Conservation (phyloP, 768 basidiomycete genomes). For the Naganishia onofrii region DNA sequence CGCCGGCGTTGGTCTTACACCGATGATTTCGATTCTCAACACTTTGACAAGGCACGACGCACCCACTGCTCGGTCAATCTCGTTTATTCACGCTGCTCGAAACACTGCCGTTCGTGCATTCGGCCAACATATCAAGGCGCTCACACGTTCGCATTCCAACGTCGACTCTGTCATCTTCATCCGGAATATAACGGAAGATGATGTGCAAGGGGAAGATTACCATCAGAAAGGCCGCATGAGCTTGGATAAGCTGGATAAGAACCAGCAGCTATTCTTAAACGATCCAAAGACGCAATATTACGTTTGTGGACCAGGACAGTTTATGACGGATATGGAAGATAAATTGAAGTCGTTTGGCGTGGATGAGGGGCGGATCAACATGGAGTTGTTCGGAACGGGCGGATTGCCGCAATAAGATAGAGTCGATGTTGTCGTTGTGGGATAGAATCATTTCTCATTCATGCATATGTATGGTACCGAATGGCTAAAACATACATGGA, state of each 20-base stretch:
- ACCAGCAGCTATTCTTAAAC: conserved; percentile 27
- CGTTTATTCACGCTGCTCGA: conserved; percentile 28
- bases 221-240: conserved; percentile 31
- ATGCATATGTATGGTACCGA: too few species aligned
- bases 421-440: not conserved
- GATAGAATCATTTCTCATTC: not conserved
- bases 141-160: conserved; percentile 23
- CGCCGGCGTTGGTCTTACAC: conserved; percentile 35
- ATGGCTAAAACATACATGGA: too few species aligned
- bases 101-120: conserved; percentile 28
- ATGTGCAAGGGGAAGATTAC: conserved; percentile 24
- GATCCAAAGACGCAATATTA: conserved; percentile 31
- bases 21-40: conserved; percentile 36
- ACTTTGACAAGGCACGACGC: conserved; percentile 26
- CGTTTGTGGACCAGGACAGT: conserved; percentile 33
- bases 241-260: conserved; percentile 18
- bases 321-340: conserved; percentile 32
- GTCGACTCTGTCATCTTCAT: conserved; percentile 29
- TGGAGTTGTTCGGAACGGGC: conserved; percentile 17
- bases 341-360: conserved; percentile 31
- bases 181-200: conserved; percentile 8
- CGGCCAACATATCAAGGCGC: conserved; percentile 19
- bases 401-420: conserved; percentile 6
- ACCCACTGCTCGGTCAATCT: conserved; percentile 24
- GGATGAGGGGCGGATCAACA: not conserved